Evolutionary conservation across 2,329 filamentous ascomycete genomes (phyloP), one percentile per base, ranked within the genome.

Genomic region (Fusarium buharicum): DNA sequence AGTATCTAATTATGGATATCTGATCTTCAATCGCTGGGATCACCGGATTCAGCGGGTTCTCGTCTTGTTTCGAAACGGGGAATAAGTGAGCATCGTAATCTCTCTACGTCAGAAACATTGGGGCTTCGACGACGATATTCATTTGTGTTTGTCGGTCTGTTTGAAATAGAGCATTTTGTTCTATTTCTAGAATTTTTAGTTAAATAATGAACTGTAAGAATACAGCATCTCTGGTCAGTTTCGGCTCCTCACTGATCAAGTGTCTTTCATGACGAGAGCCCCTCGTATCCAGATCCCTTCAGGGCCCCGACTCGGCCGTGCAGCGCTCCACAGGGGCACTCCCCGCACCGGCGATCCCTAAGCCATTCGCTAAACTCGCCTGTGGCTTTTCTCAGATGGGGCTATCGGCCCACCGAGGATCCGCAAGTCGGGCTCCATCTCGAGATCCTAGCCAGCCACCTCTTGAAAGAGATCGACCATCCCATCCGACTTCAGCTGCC

Each of bases 281-380:
- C 58, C 62, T 65, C 62, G 62, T 64, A 66, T 66, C 36, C 17
- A 12, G 4, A 20, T 13, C 12, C 17, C 17, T 51, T 47, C 28
- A 56, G 36, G 59, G 47, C 59, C 54, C 40, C 62, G 39, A 66
- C 47, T 55, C 47, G 49, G 54, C 50, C 39, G 47, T 61, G 45
- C 40, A 50, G 50, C 44, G 41, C n/a, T 55, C 54, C 50, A 63
- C 62, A 60, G 34, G 13, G 62, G 62, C 47, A 50, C 58, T 64
- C 62, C 63, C 63, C 63, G 63, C 63, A 61, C 50, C 55, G 36
- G 43, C 36, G 34, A 62, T 62, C 62, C 53, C 62, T 62, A 44
- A 60, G 48, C 58, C 22, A 66, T 52, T 53, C 54, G 55, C 62
- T 65, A 54, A 64, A 30, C 31, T 37, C 43, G 45, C 30, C 39